phyloP scores from a whole-genome alignment of 1,139 yeast genomes.

The Yamadazyma aaseri region DNA sequence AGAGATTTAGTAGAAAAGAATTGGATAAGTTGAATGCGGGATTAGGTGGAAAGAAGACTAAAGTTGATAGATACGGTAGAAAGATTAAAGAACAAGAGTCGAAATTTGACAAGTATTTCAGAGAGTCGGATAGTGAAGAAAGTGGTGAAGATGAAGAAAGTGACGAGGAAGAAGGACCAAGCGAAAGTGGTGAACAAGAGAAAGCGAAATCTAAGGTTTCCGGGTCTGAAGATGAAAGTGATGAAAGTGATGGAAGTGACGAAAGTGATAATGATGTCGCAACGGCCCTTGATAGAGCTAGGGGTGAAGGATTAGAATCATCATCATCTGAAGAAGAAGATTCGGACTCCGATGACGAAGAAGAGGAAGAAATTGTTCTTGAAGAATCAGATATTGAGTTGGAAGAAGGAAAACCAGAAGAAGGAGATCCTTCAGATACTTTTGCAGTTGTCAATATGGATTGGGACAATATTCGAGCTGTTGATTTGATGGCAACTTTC shows the following conservation, averaged over 20 bases:
- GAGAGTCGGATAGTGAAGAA: constrained; percentile 34
- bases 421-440: constrained; percentile 78
- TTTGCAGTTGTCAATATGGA: constrained; percentile 95
- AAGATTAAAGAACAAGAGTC: constrained; percentile 44
- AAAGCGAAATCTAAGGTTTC: constrained; percentile 5
- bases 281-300: constrained; percentile 52
- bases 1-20: constrained; percentile 77
- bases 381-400: constrained; percentile 54
- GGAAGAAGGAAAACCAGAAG: constrained; percentile 64
- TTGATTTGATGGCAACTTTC: constrained; percentile 88
- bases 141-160: constrained; percentile 22
- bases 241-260: constrained; percentile 16
- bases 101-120: constrained; percentile 67
- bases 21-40: constrained; percentile 57
- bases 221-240: constrained; percentile 15
- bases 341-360: constrained; percentile 30
- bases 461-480: constrained; percentile 91
- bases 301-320: constrained; percentile 56
- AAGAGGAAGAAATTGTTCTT: constrained; percentile 33
- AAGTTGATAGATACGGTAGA: constrained; percentile 87
- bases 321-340: constrained; percentile 25
- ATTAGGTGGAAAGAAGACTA: constrained; percentile 47
- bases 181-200: constrained; percentile 17
- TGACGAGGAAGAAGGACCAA: constrained; percentile 14
- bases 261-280: constrained; percentile 11